These are phyloP conservation scores for Puccinia horiana DNA, from an alignment of 1,284 basidiomycete genomes.

Conservation along the genomic window DNA sequence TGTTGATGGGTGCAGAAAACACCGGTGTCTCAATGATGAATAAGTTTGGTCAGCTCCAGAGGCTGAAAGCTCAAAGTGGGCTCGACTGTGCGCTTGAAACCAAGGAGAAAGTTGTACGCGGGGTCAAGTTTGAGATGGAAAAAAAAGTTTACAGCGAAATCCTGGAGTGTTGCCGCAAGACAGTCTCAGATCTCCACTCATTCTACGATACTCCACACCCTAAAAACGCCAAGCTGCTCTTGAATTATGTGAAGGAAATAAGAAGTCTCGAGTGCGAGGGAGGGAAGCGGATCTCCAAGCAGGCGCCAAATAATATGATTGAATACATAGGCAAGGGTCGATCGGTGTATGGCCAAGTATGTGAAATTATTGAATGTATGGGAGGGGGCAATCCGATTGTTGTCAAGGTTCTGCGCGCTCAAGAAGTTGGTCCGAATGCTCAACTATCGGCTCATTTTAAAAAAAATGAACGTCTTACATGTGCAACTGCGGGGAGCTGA, in stretches of 20 bases:
- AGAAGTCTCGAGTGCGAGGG: no score
- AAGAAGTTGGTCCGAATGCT: not conserved
- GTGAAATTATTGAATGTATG: not conserved
- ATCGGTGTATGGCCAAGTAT: not conserved
- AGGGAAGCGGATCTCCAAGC: not conserved
- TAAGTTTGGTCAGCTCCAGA: constrained; percentile 18
- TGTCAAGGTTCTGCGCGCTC: not conserved
- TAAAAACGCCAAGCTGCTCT: not conserved
- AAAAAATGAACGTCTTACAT: not conserved
- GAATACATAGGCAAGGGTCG: not conserved
- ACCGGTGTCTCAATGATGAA: constrained; percentile 9
- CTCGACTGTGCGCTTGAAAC: not conserved
- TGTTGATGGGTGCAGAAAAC: not conserved
- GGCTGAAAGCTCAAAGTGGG: not conserved
- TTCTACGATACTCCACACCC: not conserved
- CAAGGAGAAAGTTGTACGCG: not conserved
- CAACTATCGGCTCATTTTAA: not conserved
- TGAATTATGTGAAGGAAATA: not conserved
- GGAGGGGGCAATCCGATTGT: not conserved
- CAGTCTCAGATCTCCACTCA: not conserved
- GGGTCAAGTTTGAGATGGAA: not conserved
- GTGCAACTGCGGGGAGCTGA: not conserved
- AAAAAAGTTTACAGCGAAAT: not conserved
- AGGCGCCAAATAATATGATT: constrained; percentile 12
- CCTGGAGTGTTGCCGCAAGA: not conserved